These are phyloP conservation scores for Pleodorina starrii DNA, from an alignment of 139 green algal species.

Conservation along the genomic window DNA sequence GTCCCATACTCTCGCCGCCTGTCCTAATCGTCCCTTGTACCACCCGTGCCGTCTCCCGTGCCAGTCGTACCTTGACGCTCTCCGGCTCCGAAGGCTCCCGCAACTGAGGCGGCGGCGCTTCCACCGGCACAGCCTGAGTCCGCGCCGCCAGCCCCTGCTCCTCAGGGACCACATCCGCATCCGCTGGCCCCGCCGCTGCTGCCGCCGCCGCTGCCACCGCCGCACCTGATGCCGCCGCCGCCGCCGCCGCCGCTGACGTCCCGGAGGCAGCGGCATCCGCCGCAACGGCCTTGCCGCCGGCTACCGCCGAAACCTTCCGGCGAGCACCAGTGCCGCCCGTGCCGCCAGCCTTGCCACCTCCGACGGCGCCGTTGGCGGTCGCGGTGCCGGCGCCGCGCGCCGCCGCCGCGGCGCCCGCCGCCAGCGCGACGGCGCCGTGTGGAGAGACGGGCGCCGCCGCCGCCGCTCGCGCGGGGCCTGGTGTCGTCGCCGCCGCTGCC, in stretches of 20 bases:
- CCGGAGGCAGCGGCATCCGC: no score
- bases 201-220: not conserved
- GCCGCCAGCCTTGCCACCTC: no score
- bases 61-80: conserved; percentile 41
- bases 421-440: not conserved
- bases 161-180: conserved; percentile 16
- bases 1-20: no score
- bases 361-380: not conserved
- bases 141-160: conserved; percentile 5
- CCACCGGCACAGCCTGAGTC: not conserved
- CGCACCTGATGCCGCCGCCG: not conserved
- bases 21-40: no score
- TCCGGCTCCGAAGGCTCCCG: conserved; percentile 18
- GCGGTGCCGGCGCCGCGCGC: not conserved
- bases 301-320: no score
- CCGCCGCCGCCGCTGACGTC: no score
- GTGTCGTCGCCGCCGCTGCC: not conserved
- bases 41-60: no score
- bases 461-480: not conserved
- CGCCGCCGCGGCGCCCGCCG: not conserved
- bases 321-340: no score
- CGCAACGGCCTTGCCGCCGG: no score
- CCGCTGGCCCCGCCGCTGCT: not conserved
- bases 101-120: not conserved
- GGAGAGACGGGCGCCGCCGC: not conserved